Base-by-base conservation (phyloP, 1,284 basidiomycete species). In the Cryptococcus hybrid region DNA sequence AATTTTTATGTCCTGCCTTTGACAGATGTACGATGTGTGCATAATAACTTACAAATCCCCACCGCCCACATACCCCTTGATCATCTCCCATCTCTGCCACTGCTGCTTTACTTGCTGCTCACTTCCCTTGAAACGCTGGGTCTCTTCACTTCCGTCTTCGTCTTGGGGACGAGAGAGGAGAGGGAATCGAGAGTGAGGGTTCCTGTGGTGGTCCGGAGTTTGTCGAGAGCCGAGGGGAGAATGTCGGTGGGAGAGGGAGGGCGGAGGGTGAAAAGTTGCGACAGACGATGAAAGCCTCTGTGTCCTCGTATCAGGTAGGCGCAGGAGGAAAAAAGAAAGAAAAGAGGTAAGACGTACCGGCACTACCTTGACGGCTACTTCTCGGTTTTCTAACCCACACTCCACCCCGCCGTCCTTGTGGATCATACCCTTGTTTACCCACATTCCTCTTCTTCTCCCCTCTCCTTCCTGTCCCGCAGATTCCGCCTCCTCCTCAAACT, bases 251-350 rank as follows among this genome's bases (percentile, higher is more conserved):
- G 0, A 75, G 64, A 2, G 75, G 75, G 6, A 78, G 61, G 13
- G 67, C 65, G 4, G 67, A 56, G 4, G 76, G 68, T 39, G 76
- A 70, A 66, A 82, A 83, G 54, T 80, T 80, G 8, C 79, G 72
- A 64, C 81, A 82, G 15, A 83, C 79, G 34, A 84, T 72, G 67
- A 84, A 84, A 2, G 82, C 82, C 74, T 84, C 83, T 77, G 73
- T 59, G 35, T 24, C 24, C 24, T 24, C 24, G 24, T 24, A 24
- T 24, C 24, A 55, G 62, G 36, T n/a, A 6, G 13, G 36, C 7
- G 24, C 15, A 34, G 11, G 13, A 34, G 62, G 52, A 36, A 45
- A 24, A 36, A 7, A 35, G 15, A 30, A 35, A 35, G 13, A 50
- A 2, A 7, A 34, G 24, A 40, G n/a, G 24, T 12, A 15, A n/a